Conservation (phyloP, 176 grass and related monocot genomes). For the Poa annua region DNA sequence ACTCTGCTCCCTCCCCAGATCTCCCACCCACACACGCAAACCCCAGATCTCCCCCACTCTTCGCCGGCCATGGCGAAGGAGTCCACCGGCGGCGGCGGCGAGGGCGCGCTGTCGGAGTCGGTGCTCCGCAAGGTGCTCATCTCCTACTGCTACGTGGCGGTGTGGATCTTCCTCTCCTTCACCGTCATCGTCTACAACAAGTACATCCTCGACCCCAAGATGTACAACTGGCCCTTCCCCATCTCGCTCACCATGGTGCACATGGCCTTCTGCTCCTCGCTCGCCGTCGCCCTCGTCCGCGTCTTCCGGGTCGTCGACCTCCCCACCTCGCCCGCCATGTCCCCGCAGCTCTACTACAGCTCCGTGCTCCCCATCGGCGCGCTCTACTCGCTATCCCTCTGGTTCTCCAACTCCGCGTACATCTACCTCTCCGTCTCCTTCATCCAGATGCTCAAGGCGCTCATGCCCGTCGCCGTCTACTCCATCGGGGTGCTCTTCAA, state of each 20-base stretch:
- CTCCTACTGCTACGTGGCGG: conserved; percentile 88
- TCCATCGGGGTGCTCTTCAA: conserved; percentile 82
- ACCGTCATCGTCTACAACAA: conserved; percentile 98
- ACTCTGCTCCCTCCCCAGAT: conserved; percentile 16
- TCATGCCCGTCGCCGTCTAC: conserved; percentile 97
- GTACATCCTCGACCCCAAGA: conserved; percentile 98
- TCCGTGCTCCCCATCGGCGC: conserved; percentile 92
- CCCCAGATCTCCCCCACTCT: background rate
- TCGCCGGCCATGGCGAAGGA: conserved; percentile 61
- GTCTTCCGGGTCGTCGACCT: conserved; percentile 77
- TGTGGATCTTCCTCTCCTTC: conserved; percentile 98
- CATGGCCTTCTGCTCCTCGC: conserved; percentile 91
- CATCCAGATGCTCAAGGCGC: conserved; percentile 99
- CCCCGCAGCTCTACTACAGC: conserved; percentile 61
- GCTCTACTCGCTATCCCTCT: conserved; percentile 92
- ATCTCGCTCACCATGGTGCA: conserved; percentile 98
- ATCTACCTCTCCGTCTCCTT: conserved; percentile 99
- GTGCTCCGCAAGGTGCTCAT: conserved; percentile 86
- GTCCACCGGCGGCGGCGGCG: conserved; percentile 37
- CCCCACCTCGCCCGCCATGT: conserved; percentile 69
- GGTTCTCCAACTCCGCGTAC: conserved; percentile 99
- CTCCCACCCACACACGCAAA: background rate
- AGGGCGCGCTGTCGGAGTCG: conserved; percentile 58
- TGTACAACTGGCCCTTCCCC: conserved; percentile 98
- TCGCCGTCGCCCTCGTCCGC: conserved; percentile 81